Conservation (phyloP, 1,139 yeast genomes). For the Geotrichum citri-aurantii region DNA sequence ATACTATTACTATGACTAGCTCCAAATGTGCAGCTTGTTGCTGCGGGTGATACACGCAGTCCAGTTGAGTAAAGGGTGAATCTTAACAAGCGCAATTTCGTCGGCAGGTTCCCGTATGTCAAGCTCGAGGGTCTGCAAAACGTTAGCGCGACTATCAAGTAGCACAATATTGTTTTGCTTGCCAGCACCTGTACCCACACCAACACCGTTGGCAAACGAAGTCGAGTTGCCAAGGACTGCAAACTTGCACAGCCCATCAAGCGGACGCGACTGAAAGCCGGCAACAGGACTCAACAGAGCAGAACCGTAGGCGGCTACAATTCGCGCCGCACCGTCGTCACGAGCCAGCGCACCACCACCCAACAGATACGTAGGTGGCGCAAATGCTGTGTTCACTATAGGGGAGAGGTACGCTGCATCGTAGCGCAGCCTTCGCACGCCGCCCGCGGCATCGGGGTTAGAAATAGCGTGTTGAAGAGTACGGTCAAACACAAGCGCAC, state of each 20-base stretch:
- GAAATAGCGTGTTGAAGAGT: neutral
- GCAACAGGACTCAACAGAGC: neutral
- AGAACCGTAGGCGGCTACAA: neutral
- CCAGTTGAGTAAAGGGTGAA: slow-evolving; percentile 8
- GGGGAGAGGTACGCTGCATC: neutral
- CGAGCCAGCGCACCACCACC: neutral
- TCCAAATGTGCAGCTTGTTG: slow-evolving; percentile 1
- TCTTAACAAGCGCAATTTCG: neutral
- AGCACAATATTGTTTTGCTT: neutral
- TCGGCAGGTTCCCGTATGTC: neutral
- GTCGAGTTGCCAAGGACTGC: neutral
- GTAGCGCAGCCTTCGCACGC: neutral
- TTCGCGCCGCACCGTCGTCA: neutral
- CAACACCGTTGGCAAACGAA: neutral
- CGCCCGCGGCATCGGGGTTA: neutral
- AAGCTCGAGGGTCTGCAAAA: neutral
- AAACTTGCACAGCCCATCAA: slow-evolving; percentile 4
- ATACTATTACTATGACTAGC: no score
- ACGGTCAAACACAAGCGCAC: neutral
- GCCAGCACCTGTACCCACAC: neutral
- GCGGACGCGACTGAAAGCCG: neutral
- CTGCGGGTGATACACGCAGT: neutral
- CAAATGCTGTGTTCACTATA: neutral
- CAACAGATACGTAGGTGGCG: neutral
- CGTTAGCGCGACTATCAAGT: neutral